Evolutionary conservation across 768 basidiomycete genomes (phyloP).

Genomic region (Thelephora aurantiotincta): DNA sequence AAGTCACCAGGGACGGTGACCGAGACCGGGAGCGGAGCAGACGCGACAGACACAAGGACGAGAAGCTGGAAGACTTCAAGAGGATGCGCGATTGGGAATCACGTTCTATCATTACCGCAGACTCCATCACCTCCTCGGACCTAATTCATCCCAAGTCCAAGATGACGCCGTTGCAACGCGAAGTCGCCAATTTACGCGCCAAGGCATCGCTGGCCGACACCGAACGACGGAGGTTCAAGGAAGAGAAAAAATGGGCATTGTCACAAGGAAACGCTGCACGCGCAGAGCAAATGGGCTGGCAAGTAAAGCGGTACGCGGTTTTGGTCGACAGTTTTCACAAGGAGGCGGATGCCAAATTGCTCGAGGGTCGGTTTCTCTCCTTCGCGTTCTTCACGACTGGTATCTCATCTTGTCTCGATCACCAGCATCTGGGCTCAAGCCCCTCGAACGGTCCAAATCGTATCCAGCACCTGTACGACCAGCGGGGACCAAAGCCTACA

Average conservation of each 20-base stretch:
- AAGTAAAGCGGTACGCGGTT: slow-evolving; percentile 67
- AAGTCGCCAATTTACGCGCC: slow-evolving; percentile 61
- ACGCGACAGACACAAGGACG: slow-evolving; percentile 8
- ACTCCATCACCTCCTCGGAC: slow-evolving; percentile 54
- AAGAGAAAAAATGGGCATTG: slow-evolving; percentile 79
- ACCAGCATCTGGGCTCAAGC: not conserved
- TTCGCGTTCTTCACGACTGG: slow-evolving; percentile 3
- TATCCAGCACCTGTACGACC: too few relatives aligned
- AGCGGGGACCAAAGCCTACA: too few relatives aligned
- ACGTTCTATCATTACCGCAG: slow-evolving; percentile 38
- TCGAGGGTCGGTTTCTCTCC: slow-evolving; percentile 36
- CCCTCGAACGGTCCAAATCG: too few relatives aligned
- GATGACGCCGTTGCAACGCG: slow-evolving; percentile 55
- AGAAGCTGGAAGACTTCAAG: slow-evolving; percentile 4
- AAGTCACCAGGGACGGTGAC: not conserved
- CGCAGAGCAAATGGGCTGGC: slow-evolving; percentile 71
- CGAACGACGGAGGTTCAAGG: slow-evolving; percentile 69
- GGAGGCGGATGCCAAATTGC: slow-evolving; percentile 57
- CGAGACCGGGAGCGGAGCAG: not conserved
- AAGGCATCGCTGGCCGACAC: slow-evolving; percentile 73
- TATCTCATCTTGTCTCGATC: slow-evolving; percentile 6
- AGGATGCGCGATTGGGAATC: slow-evolving; percentile 1
- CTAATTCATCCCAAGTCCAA: slow-evolving; percentile 24
- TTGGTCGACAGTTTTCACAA: slow-evolving; percentile 70
- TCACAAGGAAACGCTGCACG: slow-evolving; percentile 65